phyloP scores from a whole-genome alignment of 306 rosid species.

The Sindora glabra region DNA sequence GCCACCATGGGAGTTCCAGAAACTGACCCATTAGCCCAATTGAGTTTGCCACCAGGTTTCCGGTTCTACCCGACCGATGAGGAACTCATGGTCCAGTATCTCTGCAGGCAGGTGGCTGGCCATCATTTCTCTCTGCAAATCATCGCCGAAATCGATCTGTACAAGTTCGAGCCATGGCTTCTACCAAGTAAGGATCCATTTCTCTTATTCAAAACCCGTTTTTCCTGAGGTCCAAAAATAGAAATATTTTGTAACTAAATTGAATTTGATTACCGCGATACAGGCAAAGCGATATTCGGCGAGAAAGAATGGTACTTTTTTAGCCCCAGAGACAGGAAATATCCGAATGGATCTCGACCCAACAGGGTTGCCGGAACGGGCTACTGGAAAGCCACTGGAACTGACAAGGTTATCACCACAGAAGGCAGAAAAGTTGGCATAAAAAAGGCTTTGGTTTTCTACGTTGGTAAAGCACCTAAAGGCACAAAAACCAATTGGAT shows the following conservation, averaged over 20 bases:
- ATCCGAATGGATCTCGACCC: conserved; percentile 88
- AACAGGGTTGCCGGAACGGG: conserved; percentile 91
- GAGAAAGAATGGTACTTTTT: conserved; percentile 97
- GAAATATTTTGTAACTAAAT: neutral
- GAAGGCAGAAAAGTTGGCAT: conserved; percentile 91
- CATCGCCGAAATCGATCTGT: conserved; percentile 76
- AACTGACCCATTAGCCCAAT: conserved; percentile 52
- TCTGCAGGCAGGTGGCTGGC: conserved; percentile 87
- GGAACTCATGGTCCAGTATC: conserved; percentile 83
- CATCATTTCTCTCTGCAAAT: conserved; percentile 68
- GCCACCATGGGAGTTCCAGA: conserved; percentile 46
- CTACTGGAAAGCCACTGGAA: conserved; percentile 96
- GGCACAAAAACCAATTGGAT: conserved; percentile 94
- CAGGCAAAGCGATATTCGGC: conserved; percentile 81
- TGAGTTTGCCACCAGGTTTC: conserved; percentile 85
- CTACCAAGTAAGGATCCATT: conserved; percentile 54
- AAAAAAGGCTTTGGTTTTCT: conserved; percentile 84
- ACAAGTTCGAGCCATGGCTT: conserved; percentile 89
- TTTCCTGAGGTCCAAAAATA: neutral
- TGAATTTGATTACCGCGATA: neutral
- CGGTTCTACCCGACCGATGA: conserved; percentile 86
- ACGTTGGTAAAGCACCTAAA: conserved; percentile 88
- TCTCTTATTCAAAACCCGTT: too few species aligned
- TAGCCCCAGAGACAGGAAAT: conserved; percentile 80
- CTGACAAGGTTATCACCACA: conserved; percentile 64